Conservation (phyloP, 805 yeast genomes). For the Pichia heedii region DNA sequence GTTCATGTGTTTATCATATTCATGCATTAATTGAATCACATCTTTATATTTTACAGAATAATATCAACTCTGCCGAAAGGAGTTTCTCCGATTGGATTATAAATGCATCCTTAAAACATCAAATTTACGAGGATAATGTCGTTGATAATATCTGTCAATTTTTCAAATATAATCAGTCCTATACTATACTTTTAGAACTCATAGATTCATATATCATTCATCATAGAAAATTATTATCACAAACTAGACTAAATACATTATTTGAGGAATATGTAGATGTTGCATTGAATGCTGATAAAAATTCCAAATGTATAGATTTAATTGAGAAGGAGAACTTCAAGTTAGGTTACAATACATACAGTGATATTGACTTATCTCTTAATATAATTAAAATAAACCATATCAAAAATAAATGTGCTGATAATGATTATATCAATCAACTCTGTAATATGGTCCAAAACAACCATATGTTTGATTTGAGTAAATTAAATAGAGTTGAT, state of each 20-base stretch:
- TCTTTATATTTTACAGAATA: conserved; percentile 16
- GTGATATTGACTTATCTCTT: neutral
- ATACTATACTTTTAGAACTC: too few relatives aligned
- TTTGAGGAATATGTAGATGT: too few relatives aligned
- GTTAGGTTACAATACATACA: neutral
- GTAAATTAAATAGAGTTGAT: neutral
- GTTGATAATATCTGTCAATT: conserved; percentile 7
- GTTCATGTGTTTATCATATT: conserved; percentile 9
- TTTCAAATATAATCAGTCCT: neutral
- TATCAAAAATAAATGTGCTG: too few relatives aligned
- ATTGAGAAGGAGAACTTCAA: neutral
- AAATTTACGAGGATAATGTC: conserved; percentile 26
- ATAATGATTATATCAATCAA: neutral
- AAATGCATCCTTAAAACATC: neutral
- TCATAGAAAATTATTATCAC: too few relatives aligned
- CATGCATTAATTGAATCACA: conserved; percentile 18
- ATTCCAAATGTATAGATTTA: neutral
- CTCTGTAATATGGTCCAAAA: neutral
- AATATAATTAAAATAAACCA: neutral
- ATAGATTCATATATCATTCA: neutral
- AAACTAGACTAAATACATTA: too few relatives aligned
- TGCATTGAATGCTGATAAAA: neutral
- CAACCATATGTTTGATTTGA: neutral
- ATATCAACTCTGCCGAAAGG: neutral
- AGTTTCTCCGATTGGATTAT: neutral